A percentile compares a stretch with the other conserved stretches of the same genome.
These are phyloP conservation scores for Acer negundo DNA, from an alignment of 345 rosid species.

Conservation along the genomic window DNA sequence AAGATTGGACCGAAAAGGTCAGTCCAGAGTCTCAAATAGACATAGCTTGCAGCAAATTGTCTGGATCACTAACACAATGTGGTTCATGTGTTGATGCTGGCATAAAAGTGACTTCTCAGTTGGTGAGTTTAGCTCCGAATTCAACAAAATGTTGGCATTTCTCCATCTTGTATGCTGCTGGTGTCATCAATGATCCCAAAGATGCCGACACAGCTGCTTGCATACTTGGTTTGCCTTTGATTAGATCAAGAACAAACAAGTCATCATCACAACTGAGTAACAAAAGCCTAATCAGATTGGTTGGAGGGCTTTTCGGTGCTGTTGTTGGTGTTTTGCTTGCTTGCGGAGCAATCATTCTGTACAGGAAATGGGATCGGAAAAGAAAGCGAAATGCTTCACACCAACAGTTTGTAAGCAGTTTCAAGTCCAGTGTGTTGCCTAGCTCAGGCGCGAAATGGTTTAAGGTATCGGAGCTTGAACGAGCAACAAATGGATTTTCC, in stretches of 20 bases:
- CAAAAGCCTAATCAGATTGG: slow-evolving; percentile 20
- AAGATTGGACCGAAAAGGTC: slow-evolving; percentile 47
- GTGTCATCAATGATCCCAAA: slow-evolving; percentile 47
- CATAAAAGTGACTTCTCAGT: slow-evolving; percentile 32
- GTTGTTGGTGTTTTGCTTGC: slow-evolving; percentile 41
- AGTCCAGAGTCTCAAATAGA: slow-evolving; percentile 38
- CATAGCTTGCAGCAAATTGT: slow-evolving; percentile 41
- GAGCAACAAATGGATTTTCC: slow-evolving; percentile 52
- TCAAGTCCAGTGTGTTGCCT: slow-evolving; percentile 42
- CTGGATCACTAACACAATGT: slow-evolving; percentile 37
- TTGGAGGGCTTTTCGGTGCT: slow-evolving; percentile 36
- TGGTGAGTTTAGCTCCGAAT: slow-evolving; percentile 32
- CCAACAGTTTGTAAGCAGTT: slow-evolving; percentile 34
- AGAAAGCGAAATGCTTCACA: slow-evolving; percentile 36
- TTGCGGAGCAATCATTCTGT: slow-evolving; percentile 23
- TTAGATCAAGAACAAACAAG: slow-evolving; percentile 6
- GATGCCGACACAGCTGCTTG: slow-evolving; percentile 45
- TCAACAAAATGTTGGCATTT: slow-evolving; percentile 46
- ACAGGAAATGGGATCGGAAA: slow-evolving; percentile 19
- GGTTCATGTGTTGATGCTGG: slow-evolving; percentile 59
- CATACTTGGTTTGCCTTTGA: slow-evolving; percentile 47
- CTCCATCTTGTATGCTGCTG: slow-evolving; percentile 48
- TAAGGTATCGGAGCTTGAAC: slow-evolving; percentile 42
- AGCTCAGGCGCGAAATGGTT: slow-evolving; percentile 66
- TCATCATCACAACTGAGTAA: slow-evolving; percentile 6